Percentiles rank a stretch among this genome's conserved stretches.
Evolutionary conservation across 192 early-diverging fungal genomes (phyloP).

Genomic region (Phycomyces nitens): DNA sequence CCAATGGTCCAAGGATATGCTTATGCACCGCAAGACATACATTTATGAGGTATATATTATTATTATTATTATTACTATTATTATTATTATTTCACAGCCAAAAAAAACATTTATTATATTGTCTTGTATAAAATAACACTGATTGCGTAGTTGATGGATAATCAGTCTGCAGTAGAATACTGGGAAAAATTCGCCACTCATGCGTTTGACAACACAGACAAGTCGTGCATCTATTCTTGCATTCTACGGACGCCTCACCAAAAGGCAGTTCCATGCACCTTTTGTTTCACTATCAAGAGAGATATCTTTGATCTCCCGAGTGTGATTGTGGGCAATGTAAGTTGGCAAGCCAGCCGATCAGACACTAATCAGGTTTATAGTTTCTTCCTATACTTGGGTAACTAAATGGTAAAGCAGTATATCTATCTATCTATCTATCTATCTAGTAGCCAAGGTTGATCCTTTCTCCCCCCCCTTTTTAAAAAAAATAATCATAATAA

Average conservation of each 20-base stretch:
- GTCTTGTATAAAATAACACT: background rate
- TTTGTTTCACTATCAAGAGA: constrained; percentile 95
- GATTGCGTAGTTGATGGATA: constrained; percentile 83
- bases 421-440: too few relatives aligned
- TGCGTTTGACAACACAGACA: constrained; percentile 91
- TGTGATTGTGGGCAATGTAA: constrained; percentile 75
- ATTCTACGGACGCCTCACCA: constrained; percentile 70
- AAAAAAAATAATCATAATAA: too few relatives aligned
- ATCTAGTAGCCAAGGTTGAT: too few relatives aligned
- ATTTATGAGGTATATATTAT: constrained; percentile 78
- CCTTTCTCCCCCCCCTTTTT: too few relatives aligned
- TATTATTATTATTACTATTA: too few relatives aligned
- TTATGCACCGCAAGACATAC: constrained; percentile 73
- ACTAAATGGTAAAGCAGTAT: too few relatives aligned
- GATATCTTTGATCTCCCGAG: constrained; percentile 95
- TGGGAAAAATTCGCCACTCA: constrained; percentile 92
- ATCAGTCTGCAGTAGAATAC: constrained; percentile 87
- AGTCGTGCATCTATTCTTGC: constrained; percentile 88
- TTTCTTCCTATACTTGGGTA: too few relatives aligned
- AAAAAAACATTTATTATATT: too few relatives aligned
- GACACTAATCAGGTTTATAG: too few relatives aligned
- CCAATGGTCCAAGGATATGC: constrained; percentile 82
- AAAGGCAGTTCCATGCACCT: constrained; percentile 76
- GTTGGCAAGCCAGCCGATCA: too few relatives aligned
- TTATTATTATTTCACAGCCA: too few relatives aligned